Base-by-base conservation (phyloP, 2,329 filamentous ascomycete species). In the Cercospora citrullina region DNA sequence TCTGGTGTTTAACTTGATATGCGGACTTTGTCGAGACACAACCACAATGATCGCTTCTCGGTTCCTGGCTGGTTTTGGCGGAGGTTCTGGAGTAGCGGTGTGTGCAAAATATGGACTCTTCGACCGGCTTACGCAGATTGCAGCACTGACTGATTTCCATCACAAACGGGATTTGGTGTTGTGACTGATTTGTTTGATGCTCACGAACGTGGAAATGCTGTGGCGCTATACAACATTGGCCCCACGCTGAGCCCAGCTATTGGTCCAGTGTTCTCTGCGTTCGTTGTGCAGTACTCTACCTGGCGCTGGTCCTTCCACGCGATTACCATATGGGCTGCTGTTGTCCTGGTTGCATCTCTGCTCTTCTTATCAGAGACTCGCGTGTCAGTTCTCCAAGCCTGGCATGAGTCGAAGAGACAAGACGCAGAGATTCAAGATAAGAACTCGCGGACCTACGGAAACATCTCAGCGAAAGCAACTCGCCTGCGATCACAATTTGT, bases 81-180 rank as follows among this genome's bases (percentile, higher is more conserved):
- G 76, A 7, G 69, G 73, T 12, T 66, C 68, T 10, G 71, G 75
- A 71, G 30, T 84, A 2, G 81, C 81, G 0, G 76, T 83, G 5
- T n/a, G n/a, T n/a, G n/a, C n/a, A n/a, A n/a, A n/a, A n/a, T n/a
- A n/a, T n/a, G n/a, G n/a, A n/a, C n/a, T n/a, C n/a, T n/a, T n/a
- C n/a, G n/a, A n/a, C n/a, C n/a, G n/a, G n/a, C n/a, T n/a, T n/a
- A n/a, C n/a, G n/a, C n/a, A n/a, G n/a, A n/a, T n/a, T n/a, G n/a
- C n/a, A n/a, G n/a, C n/a, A n/a, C n/a, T n/a, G n/a, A n/a, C n/a
- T n/a, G n/a, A n/a, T n/a, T n/a, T n/a, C n/a, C n/a, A n/a, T n/a
- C n/a, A n/a, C 71, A 81, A 63, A 78, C 83, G 16, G 84, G 82
- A 3, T 73, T 74, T 64, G 82, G 79, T 16, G 83, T 81, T 16